Evolutionary conservation across 306 rosid species (phyloP), one percentile per base, ranked within the genome.

Genomic region (Acacia confusa): DNA sequence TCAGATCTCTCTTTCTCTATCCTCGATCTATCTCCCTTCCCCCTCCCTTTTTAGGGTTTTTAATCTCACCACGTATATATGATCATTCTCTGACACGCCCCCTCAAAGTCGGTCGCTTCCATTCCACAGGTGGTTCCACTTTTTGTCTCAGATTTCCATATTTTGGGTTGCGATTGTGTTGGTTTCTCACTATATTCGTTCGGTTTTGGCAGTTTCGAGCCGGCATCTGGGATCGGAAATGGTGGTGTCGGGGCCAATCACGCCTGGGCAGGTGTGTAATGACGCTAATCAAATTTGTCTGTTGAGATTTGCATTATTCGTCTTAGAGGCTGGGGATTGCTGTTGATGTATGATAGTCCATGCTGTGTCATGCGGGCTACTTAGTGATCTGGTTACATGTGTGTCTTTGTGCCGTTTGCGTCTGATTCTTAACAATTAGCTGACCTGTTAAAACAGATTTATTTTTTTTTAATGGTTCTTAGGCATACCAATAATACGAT

Each of bases 241-340:
- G 97, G 93, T 88, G 90, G 94, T 76, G 81, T 84, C 92, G 44
- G 91, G 83, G 68, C 90, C 92, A 57, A 71, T 93, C 79, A 90
- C 94, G 84, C 87, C 97, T 74, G 97, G 97, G 48, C 97, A 90
- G 97, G 97, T 93, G 32, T 79, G 79, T 19, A 13, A 2, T 74
- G 3, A 5, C 47, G 3, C 15, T 0, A 57, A 48, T 76, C 60
- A 6, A 0, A 43, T 38, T 75, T 27, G 9, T 70, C 40, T 6
- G 14, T 72, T 24, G 44, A 19, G n/a, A 60, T 53, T 70, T 1
- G 25, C 64, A 28, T 68, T 57, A n/a, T 32, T 48, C 58, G 22
- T 28, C 34, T n/a, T 72, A 43, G 75, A n/a, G 57, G 83, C 25
- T 28, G 61, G 50, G 43, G 77, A 12, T 43, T 53, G 75, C 50